Base-by-base conservation (phyloP, 2,329 filamentous ascomycete genomes). In the Trichoderma oligosporum region DNA sequence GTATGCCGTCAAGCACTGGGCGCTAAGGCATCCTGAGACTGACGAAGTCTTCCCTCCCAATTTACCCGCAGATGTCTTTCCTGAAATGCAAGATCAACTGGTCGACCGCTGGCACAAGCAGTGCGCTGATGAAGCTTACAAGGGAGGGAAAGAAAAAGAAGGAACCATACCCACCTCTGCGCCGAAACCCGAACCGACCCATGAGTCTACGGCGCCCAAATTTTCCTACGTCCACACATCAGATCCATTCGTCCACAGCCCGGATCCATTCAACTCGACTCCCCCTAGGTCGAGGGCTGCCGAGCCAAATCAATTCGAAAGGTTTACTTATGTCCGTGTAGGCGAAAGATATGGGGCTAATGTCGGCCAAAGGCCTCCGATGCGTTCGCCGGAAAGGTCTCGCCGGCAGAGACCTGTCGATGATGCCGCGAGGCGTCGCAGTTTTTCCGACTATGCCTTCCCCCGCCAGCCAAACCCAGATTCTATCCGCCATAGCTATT, bases 51-150 rank as follows among this genome's bases (percentile, higher is more conserved):
- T 93, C 61, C 84, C 84, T 0, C 61, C 70, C 6, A 78, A 85
- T 54, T 73, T 87, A 4, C 83, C 84, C 1, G 72, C 70, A 25
- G 74, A 77, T n/a, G 82, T 85, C 0, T 88, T 93, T 58, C 93
- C 94, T 0, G 69, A 79, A 1, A 76, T 82, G 41, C 82, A 91
- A 1, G 93, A 97, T 65, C 74, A 80, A 4, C 86, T 88, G n/a
- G 91, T 96, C 73, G 84, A 91, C 56, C 77, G 80, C 58, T 99
- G 94, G 93, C 91, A 97, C 69, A 84, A 88, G 63, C 78, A 80
- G 2, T 92, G 95, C 57, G 87, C 85, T 33, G 80, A 86, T 58
- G 51, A 57, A 41, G 53, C 53, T 4, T 25, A 1, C 38, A 59
- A 82, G 85, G 60, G 77, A 81, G 56, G 86, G 92, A 39, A 44